Conservation (phyloP, 1,284 basidiomycete genomes). For the Termitomyces sp. region DNA sequence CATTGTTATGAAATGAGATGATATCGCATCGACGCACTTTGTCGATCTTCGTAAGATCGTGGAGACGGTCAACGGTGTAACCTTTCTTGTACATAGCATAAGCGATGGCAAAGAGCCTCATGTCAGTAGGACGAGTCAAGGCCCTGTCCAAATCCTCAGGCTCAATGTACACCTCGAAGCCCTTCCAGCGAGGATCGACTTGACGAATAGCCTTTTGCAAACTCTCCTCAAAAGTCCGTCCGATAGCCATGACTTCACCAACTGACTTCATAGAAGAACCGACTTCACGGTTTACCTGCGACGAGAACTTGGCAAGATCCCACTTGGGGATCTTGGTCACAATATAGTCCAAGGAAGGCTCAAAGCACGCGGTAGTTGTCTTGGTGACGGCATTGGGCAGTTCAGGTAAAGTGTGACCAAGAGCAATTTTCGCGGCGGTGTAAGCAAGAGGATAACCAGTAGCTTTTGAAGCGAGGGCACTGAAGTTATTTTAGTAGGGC, state of each 20-base stretch:
- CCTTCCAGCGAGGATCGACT: slow-evolving; percentile 88
- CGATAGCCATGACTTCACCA: slow-evolving; percentile 99
- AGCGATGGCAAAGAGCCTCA: slow-evolving; percentile 94
- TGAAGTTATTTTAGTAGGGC: slow-evolving; percentile 21
- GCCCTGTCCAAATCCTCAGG: slow-evolving; percentile 83
- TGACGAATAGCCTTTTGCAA: slow-evolving; percentile 98
- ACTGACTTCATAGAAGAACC: slow-evolving; percentile 99
- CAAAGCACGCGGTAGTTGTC: slow-evolving; percentile 98
- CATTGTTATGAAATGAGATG: background rate
- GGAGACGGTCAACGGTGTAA: slow-evolving; percentile 87
- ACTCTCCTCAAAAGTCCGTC: slow-evolving; percentile 97
- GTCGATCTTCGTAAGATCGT: slow-evolving; percentile 97
- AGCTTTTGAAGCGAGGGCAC: slow-evolving; percentile 96
- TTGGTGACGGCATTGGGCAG: slow-evolving; percentile 99
- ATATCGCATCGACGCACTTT: slow-evolving; percentile 45
- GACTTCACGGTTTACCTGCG: slow-evolving; percentile 91
- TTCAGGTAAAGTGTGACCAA: slow-evolving; percentile 96
- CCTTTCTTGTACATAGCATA: slow-evolving; percentile 95
- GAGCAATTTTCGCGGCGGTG: slow-evolving; percentile 99
- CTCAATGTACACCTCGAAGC: slow-evolving; percentile 77
- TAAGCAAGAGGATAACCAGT: slow-evolving; percentile 99
- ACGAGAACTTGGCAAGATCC: slow-evolving; percentile 97
- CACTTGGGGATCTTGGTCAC: slow-evolving; percentile 99
- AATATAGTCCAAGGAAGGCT: slow-evolving; percentile 99
- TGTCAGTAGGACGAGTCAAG: slow-evolving; percentile 78